Conservation (phyloP, 371 early-diverging fungal species). For the Sanchytrium tribonematis region DNA sequence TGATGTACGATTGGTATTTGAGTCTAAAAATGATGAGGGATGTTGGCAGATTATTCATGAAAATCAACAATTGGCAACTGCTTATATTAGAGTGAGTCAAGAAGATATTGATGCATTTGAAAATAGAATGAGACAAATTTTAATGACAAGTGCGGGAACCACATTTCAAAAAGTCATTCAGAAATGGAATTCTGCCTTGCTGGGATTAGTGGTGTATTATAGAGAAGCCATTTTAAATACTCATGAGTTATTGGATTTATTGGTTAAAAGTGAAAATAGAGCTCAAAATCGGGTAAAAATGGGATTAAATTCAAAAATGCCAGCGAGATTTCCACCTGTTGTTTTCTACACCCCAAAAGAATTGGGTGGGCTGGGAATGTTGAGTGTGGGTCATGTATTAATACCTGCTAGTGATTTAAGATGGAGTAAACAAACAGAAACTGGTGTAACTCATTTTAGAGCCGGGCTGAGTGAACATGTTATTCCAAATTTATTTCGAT, state of each 20-base stretch:
- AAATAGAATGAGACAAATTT: conserved; percentile 80
- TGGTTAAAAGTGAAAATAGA: conserved; percentile 62
- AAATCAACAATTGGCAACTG: conserved; percentile 65
- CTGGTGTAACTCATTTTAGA: conserved; percentile 90
- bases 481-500: conserved; percentile 88
- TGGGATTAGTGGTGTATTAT: conserved; percentile 86
- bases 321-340: conserved; percentile 89
- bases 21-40: conserved; percentile 32
- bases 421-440: conserved; percentile 85
- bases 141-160: conserved; percentile 85
- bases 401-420: conserved; percentile 87
- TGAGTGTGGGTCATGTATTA: conserved; percentile 89
- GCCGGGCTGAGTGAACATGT: conserved; percentile 88
- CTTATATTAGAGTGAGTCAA: conserved; percentile 75
- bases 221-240: conserved; percentile 94
- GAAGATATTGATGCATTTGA: conserved; percentile 70
- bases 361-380: conserved; percentile 94
- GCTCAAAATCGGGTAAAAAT: conserved; percentile 96
- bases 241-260: conserved; percentile 71
- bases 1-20: conserved; percentile 44
- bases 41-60: conserved; percentile 36
- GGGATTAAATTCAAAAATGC: conserved; percentile 97
- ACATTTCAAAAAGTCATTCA: conserved; percentile 95
- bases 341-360: conserved; percentile 79
- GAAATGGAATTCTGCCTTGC: conserved; percentile 82